Evolutionary conservation across 73 alveolate species (phyloP).

Genomic region (Paramecium biaurelia): DNA sequence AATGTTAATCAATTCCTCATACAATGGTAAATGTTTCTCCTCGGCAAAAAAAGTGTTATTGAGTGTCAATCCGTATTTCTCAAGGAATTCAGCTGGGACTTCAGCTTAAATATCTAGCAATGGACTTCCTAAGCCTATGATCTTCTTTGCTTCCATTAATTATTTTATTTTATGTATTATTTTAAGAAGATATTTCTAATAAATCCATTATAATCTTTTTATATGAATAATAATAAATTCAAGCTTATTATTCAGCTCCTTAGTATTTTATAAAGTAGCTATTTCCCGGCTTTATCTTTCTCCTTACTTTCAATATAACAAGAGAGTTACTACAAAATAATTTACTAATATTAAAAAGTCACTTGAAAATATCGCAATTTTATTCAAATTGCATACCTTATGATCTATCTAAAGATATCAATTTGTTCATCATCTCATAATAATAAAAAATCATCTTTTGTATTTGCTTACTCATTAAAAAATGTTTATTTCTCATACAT

Average conservation of each 20-base stretch:
- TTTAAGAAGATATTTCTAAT: background rate
- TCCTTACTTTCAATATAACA: background rate
- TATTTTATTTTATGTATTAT: background rate
- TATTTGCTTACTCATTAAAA: background rate
- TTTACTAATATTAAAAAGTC: background rate
- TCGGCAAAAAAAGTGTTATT: constrained; percentile 35
- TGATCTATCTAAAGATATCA: background rate
- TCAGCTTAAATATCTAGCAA: constrained; percentile 32
- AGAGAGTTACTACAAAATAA: background rate
- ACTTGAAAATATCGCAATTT: background rate
- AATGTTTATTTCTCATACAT: background rate
- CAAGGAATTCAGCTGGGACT: background rate
- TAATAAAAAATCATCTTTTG: background rate
- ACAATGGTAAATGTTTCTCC: constrained; percentile 8
- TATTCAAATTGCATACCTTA: background rate
- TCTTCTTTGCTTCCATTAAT: constrained; percentile 10
- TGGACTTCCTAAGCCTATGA: constrained; percentile 42
- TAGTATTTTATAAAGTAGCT: background rate
- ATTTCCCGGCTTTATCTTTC: background rate
- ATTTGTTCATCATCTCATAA: background rate
- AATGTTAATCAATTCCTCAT: constrained; percentile 14
- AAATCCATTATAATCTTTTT: background rate
- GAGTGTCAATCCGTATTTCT: constrained; percentile 6
- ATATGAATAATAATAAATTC: background rate
- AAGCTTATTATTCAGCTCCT: background rate